Base-by-base conservation (phyloP, 139 green algal genomes). In the Chara braunii region DNA sequence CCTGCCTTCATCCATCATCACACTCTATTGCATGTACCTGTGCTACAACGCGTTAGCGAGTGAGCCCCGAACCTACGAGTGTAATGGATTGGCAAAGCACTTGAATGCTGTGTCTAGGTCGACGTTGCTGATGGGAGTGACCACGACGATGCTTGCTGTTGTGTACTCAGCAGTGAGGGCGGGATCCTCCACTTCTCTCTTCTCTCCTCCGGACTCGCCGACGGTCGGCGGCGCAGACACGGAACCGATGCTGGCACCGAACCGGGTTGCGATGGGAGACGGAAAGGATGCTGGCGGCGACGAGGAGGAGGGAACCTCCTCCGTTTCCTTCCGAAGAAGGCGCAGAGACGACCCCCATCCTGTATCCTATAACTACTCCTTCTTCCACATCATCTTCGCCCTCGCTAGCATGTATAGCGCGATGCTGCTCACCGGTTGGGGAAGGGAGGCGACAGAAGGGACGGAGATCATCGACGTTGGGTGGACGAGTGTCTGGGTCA, bases 361-460 rank as follows among this genome's bases (percentile, higher is more conserved):
- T 3, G 67, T 72, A 59, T 29, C n/a, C 3, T 77, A 77, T 33
- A 45, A 42, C 12, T 77, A 77, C 60, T 67, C 60, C 6, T 95
- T 96, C 80, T 99, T 99, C 81, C 93, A 99, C 80, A 48, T 94
- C 50, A 87, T 99, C 42, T 98, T 99, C 70, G 88, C 89, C 1
- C 78, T 96, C 48, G 92, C 90, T 1, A 85, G 68, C 78, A 89
- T 92, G 80, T 98, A 97, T 79, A 85, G 57, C 26, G 88, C 87
- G 14, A 98, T 96, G 93, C 84, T 97, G 22, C 88, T 99, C 82
- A 98, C 92, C 2, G 87, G 89, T 2, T 98, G 92, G 92, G 92
- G 92, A 66, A 79, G 57, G 29, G 70, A 83, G 66, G 70, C 85
- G 58, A 65, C 69, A 29, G 28, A 73, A 23, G 75, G 74, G 52